These are phyloP conservation scores for Chlamydomonas sp. DNA, from an alignment of 139 green algal genomes.

Conservation along the genomic window DNA sequence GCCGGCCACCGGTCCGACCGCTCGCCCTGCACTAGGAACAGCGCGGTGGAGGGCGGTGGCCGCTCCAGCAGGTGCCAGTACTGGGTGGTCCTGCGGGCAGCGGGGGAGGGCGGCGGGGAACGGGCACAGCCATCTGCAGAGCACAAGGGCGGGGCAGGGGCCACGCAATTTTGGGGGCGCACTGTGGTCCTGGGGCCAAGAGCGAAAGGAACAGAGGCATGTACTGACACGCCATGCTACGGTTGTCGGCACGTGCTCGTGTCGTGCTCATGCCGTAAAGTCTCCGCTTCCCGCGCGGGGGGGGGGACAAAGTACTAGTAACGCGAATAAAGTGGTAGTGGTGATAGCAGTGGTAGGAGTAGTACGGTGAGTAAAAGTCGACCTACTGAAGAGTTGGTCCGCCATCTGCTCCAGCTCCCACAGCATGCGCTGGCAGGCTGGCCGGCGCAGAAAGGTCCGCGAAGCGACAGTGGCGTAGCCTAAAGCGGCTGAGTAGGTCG, in stretches of 20 bases:
- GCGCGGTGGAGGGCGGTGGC: slow-evolving; percentile 53
- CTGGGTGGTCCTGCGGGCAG: slow-evolving; percentile 39
- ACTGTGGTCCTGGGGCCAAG: background rate
- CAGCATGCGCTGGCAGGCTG: too few species aligned
- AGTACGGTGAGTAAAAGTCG: too few species aligned
- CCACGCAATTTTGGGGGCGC: background rate
- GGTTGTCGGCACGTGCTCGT: background rate
- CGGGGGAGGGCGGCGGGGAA: background rate
- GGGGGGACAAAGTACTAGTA: too few species aligned
- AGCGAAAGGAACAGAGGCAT: background rate
- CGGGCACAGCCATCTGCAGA: background rate
- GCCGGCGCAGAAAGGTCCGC: too few species aligned
- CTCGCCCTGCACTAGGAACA: slow-evolving; percentile 75
- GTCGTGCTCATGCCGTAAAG: background rate
- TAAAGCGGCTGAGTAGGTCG: too few species aligned
- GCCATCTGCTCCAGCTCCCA: too few species aligned
- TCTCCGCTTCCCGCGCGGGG: too few species aligned
- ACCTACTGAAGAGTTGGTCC: too few species aligned
- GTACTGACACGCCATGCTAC: background rate
- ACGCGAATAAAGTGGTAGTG: too few species aligned
- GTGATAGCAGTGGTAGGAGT: too few species aligned
- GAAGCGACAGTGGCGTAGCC: too few species aligned
- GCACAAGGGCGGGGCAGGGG: background rate
- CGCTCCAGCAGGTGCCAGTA: slow-evolving; percentile 59
- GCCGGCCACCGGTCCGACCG: slow-evolving; percentile 67